phyloP scores from a whole-genome alignment of 352 stramenopile species.

The Achlya hypogyna region DNA sequence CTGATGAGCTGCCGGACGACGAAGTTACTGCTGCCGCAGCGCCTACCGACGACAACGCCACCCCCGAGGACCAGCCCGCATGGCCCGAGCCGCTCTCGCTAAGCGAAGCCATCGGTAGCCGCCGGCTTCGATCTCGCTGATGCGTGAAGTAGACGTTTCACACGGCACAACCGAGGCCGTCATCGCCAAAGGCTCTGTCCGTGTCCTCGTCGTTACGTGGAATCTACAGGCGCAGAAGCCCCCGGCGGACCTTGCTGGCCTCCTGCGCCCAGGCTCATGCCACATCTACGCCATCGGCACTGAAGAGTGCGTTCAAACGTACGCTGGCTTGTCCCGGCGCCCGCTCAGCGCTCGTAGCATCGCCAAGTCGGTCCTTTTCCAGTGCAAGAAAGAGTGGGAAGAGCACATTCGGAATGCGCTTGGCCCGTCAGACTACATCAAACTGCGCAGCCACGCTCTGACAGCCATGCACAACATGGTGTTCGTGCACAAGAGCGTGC shows the following conservation, averaged over 20 bases:
- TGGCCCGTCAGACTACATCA: conserved; percentile 72
- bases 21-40: neutral
- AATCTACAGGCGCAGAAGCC: conserved; percentile 78
- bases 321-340: neutral
- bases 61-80: neutral
- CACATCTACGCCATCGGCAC: conserved; percentile 84
- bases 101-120: neutral
- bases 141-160: neutral
- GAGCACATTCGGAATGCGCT: conserved; percentile 45
- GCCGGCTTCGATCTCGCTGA: neutral
- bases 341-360: conserved; percentile 30
- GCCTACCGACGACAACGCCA: neutral
- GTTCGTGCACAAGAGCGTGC: conserved; percentile 83
- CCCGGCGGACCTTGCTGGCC: conserved; percentile 21
- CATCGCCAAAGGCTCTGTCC: conserved; percentile 34
- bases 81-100: neutral
- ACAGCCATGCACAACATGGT: conserved; percentile 91
- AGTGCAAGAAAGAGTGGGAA: conserved; percentile 82
- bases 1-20: neutral
- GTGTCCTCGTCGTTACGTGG: conserved; percentile 77
- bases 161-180: conserved; percentile 24
- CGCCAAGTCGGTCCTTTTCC: conserved; percentile 88
- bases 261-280: conserved; percentile 62
- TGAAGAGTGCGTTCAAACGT: conserved; percentile 90
- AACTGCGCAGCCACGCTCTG: conserved; percentile 84